Evolutionary conservation across 805 yeast species (phyloP).

Genomic region (Candida nitratophila): DNA sequence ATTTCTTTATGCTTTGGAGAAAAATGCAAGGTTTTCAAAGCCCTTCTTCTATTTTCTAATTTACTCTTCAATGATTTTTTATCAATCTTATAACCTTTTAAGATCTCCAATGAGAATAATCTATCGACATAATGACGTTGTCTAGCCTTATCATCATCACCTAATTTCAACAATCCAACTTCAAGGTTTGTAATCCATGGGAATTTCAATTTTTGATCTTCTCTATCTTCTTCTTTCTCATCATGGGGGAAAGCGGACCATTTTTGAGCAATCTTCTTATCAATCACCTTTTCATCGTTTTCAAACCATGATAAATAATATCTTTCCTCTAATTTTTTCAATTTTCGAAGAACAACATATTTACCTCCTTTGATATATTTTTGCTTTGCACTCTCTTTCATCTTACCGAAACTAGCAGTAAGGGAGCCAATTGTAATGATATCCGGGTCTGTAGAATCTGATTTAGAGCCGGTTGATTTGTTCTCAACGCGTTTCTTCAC

Average conservation of each 20-base stretch:
- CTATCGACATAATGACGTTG: background rate
- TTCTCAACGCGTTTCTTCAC: no score
- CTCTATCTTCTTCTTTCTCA: background rate
- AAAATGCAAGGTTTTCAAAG: background rate
- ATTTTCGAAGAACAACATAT: background rate
- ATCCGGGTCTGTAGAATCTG: background rate
- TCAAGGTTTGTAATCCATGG: background rate
- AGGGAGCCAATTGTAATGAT: background rate
- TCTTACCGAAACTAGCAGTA: background rate
- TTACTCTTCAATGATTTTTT: background rate
- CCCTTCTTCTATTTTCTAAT: background rate
- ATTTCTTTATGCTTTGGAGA: background rate
- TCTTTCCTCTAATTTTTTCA: background rate
- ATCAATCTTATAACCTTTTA: background rate
- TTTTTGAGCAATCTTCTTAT: background rate
- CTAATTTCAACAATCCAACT: background rate
- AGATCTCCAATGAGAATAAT: background rate
- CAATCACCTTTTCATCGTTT: background rate
- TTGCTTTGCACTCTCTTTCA: background rate
- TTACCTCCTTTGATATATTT: background rate
- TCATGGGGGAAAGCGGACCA: background rate
- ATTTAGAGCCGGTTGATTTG: no score
- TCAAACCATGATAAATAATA: conserved; percentile 1
- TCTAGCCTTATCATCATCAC: background rate
- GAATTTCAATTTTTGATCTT: background rate